A percentile compares a stretch with the other conserved stretches of the same genome.
These are phyloP conservation scores for Neurospora cerealis DNA, from an alignment of 495 filamentous ascomycete species.

Conservation along the genomic window DNA sequence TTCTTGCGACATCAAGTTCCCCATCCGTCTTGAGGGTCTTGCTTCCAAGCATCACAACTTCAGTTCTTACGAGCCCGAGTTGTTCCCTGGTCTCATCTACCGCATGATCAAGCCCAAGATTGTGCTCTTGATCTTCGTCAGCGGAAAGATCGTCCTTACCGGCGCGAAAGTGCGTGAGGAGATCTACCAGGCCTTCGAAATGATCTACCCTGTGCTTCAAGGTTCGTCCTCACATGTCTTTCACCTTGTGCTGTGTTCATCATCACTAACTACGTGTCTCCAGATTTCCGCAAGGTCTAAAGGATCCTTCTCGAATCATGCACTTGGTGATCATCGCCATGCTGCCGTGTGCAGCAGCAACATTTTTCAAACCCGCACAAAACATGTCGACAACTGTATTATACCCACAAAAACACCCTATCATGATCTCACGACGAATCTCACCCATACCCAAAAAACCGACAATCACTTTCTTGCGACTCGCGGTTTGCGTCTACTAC, in stretches of 20 bases:
- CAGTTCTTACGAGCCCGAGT: conserved; percentile 95
- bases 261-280: conserved; percentile 6
- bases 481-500: conserved; percentile 7
- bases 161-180: conserved; percentile 98
- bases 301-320: conserved; percentile 1
- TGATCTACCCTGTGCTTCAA: conserved; percentile 97
- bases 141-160: conserved; percentile 96
- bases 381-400: conserved; percentile 20
- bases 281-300: conserved; percentile 44
- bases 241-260: neutral
- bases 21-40: conserved; percentile 91
- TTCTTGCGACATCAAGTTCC: conserved; percentile 98
- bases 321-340: neutral
- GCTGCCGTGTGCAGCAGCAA: conserved; percentile 3
- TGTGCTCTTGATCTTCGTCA: conserved; percentile 96
- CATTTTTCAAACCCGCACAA: conserved; percentile 10
- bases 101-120: conserved; percentile 99
- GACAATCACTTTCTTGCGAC: conserved; percentile 3
- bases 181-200: conserved; percentile 97
- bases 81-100: conserved; percentile 99
- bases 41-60: conserved; percentile 97
- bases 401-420: conserved; percentile 36
- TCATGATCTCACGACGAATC: conserved; percentile 42
- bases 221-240: conserved; percentile 42
- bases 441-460: conserved; percentile 15